These are phyloP conservation scores for Chrysoporthe austroafricana DNA, from an alignment of 2,329 filamentous ascomycete genomes.

Conservation along the genomic window DNA sequence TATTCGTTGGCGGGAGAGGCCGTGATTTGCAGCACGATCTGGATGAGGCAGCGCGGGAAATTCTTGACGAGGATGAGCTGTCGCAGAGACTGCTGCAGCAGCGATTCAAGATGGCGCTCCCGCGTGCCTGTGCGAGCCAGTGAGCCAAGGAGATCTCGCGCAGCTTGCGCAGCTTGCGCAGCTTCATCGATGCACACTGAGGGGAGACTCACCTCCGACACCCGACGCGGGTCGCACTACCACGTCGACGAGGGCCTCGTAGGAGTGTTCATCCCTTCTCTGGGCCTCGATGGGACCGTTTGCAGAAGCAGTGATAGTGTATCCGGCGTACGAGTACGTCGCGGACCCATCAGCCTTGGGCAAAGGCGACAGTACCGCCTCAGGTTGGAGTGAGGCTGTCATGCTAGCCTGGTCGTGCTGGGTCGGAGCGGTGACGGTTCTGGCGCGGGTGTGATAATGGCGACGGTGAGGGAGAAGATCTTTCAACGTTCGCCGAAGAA, in stretches of 20 bases:
- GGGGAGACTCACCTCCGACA: slow-evolving; percentile 67
- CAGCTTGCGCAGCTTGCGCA: background rate
- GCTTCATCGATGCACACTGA: background rate
- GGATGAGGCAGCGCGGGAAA: slow-evolving; percentile 77
- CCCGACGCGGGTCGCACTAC: slow-evolving; percentile 85
- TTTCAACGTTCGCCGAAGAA: slow-evolving; percentile 5
- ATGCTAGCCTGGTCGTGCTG: slow-evolving; percentile 39
- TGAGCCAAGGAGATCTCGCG: slow-evolving; percentile 30
- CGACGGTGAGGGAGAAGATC: slow-evolving; percentile 3
- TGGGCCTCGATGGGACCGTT: slow-evolving; percentile 93
- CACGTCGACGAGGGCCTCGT: slow-evolving; percentile 89
- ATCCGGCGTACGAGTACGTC: slow-evolving; percentile 74
- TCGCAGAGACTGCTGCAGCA: slow-evolving; percentile 72
- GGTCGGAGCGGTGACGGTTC: slow-evolving; percentile 10
- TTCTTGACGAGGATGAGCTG: slow-evolving; percentile 75
- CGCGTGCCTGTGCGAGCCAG: slow-evolving; percentile 59
- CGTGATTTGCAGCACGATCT: slow-evolving; percentile 79
- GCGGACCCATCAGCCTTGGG: slow-evolving; percentile 80
- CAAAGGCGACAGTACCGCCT: slow-evolving; percentile 61
- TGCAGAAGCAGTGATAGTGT: slow-evolving; percentile 80
- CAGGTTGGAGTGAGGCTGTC: slow-evolving; percentile 52
- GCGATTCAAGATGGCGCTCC: slow-evolving; percentile 80
- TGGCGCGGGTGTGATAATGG: background rate
- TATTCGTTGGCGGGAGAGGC: slow-evolving; percentile 70
- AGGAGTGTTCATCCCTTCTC: slow-evolving; percentile 86